Conservation (phyloP, 2,329 filamentous ascomycete species). For the Ascochyta pisi region DNA sequence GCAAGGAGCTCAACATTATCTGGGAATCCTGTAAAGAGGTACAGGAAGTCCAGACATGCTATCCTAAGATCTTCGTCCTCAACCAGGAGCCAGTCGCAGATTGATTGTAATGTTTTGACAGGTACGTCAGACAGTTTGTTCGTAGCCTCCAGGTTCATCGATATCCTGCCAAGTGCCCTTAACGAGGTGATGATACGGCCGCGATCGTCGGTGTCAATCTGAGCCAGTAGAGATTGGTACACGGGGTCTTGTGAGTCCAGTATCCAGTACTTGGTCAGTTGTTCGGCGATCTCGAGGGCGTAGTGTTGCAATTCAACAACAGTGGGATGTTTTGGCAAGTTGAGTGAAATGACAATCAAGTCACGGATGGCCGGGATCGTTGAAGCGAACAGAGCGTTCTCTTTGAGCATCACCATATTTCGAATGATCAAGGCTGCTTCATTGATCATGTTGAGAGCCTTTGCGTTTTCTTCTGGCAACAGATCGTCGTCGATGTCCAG, state of each 20-base stretch:
- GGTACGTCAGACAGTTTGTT: slow-evolving; percentile 80
- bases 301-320: slow-evolving; percentile 89
- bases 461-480: slow-evolving; percentile 72
- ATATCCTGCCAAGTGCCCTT: slow-evolving; percentile 83
- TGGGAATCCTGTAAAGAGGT: slow-evolving; percentile 88
- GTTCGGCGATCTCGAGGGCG: slow-evolving; percentile 88
- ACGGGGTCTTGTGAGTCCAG: slow-evolving; percentile 77
- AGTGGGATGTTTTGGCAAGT: slow-evolving; percentile 73
- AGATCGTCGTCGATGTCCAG: slow-evolving; percentile 71
- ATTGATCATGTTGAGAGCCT: slow-evolving; percentile 76
- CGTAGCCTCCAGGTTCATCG: slow-evolving; percentile 81
- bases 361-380: slow-evolving; percentile 79
- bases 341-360: slow-evolving; percentile 80
- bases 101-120: slow-evolving; percentile 66
- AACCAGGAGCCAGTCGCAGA: slow-evolving; percentile 76
- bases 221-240: slow-evolving; percentile 73
- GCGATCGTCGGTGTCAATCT: slow-evolving; percentile 69
- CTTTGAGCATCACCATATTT: slow-evolving; percentile 93
- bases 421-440: slow-evolving; percentile 88
- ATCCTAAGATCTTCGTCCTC: slow-evolving; percentile 91
- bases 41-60: slow-evolving; percentile 90
- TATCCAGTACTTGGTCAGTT: slow-evolving; percentile 81
- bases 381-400: slow-evolving; percentile 84
- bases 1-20: slow-evolving; percentile 81
- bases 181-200: slow-evolving; percentile 82